A percentile compares a stretch with the other conserved stretches of the same genome.
Conservation (phyloP, 83 land plant species). For the Diphasiastrum complanatum region DNA sequence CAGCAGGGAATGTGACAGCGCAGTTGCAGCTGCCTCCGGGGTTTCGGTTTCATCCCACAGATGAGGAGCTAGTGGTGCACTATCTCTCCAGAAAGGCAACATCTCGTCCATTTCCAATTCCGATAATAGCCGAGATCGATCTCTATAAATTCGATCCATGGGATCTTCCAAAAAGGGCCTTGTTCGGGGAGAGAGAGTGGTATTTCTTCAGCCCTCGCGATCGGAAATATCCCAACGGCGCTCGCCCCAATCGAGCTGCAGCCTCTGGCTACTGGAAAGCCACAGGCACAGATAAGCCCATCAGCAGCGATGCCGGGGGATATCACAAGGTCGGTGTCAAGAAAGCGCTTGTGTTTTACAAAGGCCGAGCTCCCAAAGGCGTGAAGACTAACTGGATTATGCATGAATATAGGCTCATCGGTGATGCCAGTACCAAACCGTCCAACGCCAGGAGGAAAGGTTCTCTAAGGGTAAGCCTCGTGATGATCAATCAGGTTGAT, state of each 20-base stretch:
- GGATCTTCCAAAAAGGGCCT: slow-evolving; percentile 43
- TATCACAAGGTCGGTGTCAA: slow-evolving; percentile 29
- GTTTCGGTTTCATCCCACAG: slow-evolving; percentile 41
- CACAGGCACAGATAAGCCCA: slow-evolving; percentile 41
- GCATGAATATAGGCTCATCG: too few relatives aligned
- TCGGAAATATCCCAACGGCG: slow-evolving; percentile 41
- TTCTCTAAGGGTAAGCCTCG: too few relatives aligned
- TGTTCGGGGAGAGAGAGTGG: slow-evolving; percentile 43
- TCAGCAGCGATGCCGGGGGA: slow-evolving; percentile 17
- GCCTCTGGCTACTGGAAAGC: slow-evolving; percentile 45
- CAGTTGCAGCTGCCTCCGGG: slow-evolving; percentile 33
- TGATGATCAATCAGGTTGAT: too few relatives aligned
- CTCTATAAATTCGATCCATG: slow-evolving; percentile 38
- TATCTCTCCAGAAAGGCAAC: slow-evolving; percentile 36
- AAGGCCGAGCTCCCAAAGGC: slow-evolving; percentile 41
- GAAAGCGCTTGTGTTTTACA: slow-evolving; percentile 42
- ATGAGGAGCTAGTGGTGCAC: slow-evolving; percentile 37
- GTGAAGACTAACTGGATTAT: slow-evolving; percentile 47
- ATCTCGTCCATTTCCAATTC: slow-evolving; percentile 26
- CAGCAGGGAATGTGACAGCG: neutral
- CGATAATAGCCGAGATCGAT: slow-evolving; percentile 39
- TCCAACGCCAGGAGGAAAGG: too few relatives aligned
- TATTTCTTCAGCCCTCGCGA: slow-evolving; percentile 44
- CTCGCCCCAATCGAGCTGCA: slow-evolving; percentile 41
- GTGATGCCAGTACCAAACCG: too few relatives aligned